Conservation (phyloP, 1,284 basidiomycete genomes). For the Ceratobasidium theobromae region DNA sequence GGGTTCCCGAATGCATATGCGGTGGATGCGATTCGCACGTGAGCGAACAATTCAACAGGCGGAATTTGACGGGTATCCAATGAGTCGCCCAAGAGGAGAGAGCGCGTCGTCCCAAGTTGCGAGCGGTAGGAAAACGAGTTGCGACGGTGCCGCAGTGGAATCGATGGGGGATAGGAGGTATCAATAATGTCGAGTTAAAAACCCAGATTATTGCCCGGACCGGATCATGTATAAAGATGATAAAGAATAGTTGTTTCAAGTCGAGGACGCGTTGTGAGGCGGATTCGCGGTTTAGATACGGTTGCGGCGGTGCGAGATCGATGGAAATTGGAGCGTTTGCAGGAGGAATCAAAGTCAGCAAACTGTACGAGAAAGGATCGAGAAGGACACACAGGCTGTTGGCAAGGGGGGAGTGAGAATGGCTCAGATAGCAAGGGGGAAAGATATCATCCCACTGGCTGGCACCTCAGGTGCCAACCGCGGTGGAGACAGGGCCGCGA, state of each 20-base stretch:
- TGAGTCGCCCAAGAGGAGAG: slow-evolving; percentile 7
- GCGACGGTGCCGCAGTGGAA: slow-evolving; percentile 14
- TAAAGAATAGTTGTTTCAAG: slow-evolving; percentile 16
- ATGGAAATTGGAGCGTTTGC: background rate
- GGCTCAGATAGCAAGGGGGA: no score
- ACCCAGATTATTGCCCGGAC: slow-evolving; percentile 17
- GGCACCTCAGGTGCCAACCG: no score
- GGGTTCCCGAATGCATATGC: slow-evolving; percentile 10
- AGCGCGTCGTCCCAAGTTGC: background rate
- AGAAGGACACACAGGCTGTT: slow-evolving; percentile 7
- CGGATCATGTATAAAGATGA: slow-evolving; percentile 16
- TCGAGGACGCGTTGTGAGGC: background rate
- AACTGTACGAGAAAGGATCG: background rate
- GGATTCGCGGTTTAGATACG: slow-evolving; percentile 1
- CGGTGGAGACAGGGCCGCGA: no score
- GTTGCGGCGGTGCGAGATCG: background rate
- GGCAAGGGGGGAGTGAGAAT: no score
- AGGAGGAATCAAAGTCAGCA: slow-evolving; percentile 5
- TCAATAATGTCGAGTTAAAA: slow-evolving; percentile 26
- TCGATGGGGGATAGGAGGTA: slow-evolving; percentile 21
- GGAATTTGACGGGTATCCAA: background rate
- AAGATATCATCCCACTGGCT: no score
- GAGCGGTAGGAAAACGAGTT: slow-evolving; percentile 12
- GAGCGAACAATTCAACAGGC: background rate
- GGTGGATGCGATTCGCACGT: slow-evolving; percentile 11